These are phyloP conservation scores for Schrenkiella parvula DNA, from an alignment of 345 rosid species.

Conservation along the genomic window DNA sequence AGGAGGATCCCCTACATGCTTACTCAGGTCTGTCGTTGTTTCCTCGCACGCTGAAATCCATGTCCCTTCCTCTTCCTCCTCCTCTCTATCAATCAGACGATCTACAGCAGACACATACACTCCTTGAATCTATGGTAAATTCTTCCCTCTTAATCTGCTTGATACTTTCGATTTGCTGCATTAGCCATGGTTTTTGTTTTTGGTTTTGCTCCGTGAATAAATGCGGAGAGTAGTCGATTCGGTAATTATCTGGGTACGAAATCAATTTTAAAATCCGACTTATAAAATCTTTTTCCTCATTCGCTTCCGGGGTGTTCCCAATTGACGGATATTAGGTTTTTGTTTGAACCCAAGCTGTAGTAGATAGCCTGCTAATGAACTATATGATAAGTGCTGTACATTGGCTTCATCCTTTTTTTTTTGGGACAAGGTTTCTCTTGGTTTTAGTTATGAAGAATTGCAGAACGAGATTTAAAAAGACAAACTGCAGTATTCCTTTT, in stretches of 20 bases:
- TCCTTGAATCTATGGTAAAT: conserved; percentile 59
- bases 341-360: neutral
- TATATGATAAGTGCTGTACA: neutral
- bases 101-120: conserved; percentile 41
- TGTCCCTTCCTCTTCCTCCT: conserved; percentile 35
- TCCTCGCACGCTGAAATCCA: conserved; percentile 50
- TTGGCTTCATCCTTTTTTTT: neutral
- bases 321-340: neutral
- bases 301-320: neutral
- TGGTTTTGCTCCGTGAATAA: neutral
- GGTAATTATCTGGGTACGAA: neutral
- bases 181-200: conserved; percentile 14
- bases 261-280: neutral
- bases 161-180: neutral
- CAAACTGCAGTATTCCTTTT: neutral
- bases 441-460: neutral
- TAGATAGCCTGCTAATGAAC: neutral
- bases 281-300: neutral
- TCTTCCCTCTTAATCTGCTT: neutral
- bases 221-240: neutral
- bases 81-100: conserved; percentile 38
- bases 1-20: conserved; percentile 49
- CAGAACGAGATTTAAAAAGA: neutral
- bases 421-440: neutral
- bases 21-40: conserved; percentile 61